phyloP scores from a whole-genome alignment of 2,329 filamentous ascomycete species.

The Aspergillus tubingensis region DNA sequence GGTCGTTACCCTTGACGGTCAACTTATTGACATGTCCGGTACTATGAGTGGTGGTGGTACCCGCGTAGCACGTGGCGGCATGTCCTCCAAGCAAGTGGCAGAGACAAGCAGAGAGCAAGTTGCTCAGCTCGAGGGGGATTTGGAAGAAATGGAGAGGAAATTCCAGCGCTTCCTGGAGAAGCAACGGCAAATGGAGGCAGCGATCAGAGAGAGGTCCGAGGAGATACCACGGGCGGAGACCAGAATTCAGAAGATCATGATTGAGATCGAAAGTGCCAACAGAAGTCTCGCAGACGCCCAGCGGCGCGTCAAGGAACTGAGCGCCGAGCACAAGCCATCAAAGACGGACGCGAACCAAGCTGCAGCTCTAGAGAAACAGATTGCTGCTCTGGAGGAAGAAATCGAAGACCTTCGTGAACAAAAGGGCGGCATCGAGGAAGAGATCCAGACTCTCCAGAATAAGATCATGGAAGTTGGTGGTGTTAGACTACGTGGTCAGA shows the following conservation, averaged over 20 bases:
- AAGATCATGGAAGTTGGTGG: conserved; percentile 99
- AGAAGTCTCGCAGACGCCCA: conserved; percentile 82
- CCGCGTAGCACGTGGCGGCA: conserved; percentile 84
- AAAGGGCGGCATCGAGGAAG: conserved; percentile 85
- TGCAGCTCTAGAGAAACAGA: conserved; percentile 72
- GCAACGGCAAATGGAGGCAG: conserved; percentile 74
- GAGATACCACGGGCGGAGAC: conserved; percentile 85
- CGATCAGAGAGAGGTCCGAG: conserved; percentile 70
- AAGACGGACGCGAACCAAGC: conserved; percentile 77
- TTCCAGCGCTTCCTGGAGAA: conserved; percentile 84
- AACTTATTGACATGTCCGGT: conserved; percentile 96
- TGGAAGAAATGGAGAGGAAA: conserved; percentile 78
- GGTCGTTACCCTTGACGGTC: conserved; percentile 91
- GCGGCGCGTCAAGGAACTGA: conserved; percentile 81
- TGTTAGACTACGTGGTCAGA: conserved; percentile 86
- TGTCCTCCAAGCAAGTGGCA: conserved; percentile 93
- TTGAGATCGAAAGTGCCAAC: conserved; percentile 85
- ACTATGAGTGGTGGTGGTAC: conserved; percentile 98
- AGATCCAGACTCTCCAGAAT: conserved; percentile 89
- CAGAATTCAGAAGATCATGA: conserved; percentile 82
- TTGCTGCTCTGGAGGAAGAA: conserved; percentile 72
- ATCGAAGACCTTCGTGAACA: conserved; percentile 78
- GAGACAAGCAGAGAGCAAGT: conserved; percentile 89
- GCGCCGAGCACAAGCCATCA: conserved; percentile 76
- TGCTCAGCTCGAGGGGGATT: conserved; percentile 78